These are phyloP conservation scores for Rhodamnia rubescens DNA, from an alignment of 345 rosid species.

Conservation along the genomic window DNA sequence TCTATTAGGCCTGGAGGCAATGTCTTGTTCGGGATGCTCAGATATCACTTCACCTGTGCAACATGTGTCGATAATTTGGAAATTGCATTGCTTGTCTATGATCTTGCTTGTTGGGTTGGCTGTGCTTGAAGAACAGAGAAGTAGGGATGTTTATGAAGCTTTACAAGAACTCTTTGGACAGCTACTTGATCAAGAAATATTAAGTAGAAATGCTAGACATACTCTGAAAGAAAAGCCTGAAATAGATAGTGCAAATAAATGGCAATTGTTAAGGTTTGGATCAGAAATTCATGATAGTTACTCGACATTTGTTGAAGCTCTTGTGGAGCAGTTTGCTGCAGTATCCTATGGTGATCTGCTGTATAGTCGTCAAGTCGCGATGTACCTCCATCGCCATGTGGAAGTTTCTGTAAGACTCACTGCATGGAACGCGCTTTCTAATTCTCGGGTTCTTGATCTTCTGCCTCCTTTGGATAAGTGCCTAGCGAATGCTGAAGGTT, in stretches of 20 bases:
- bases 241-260: constrained; percentile 1
- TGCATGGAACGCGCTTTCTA: constrained; percentile 61
- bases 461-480: constrained; percentile 67
- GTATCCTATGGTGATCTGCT: constrained; percentile 64
- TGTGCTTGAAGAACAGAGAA: constrained; percentile 59
- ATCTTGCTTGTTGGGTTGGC: constrained; percentile 62
- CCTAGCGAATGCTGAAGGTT: constrained; percentile 53
- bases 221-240: background rate
- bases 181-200: constrained; percentile 40
- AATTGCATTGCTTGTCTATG: constrained; percentile 72
- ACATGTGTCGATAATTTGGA: constrained; percentile 65
- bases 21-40: constrained; percentile 24
- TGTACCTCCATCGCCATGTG: constrained; percentile 54
- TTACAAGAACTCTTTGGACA: constrained; percentile 72
- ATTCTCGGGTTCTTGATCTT: constrained; percentile 68
- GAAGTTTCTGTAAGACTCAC: constrained; percentile 59
- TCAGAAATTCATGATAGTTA: constrained; percentile 64
- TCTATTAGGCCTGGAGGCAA: constrained; percentile 65
- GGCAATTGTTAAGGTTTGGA: constrained; percentile 52
- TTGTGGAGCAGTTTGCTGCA: constrained; percentile 74
- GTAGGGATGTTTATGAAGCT: constrained; percentile 43
- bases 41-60: constrained; percentile 33
- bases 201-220: background rate
- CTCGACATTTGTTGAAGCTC: constrained; percentile 58
- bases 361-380: constrained; percentile 70